These are phyloP conservation scores for Beauveria asiatica DNA, from an alignment of 2,329 filamentous ascomycete species.

Conservation along the genomic window DNA sequence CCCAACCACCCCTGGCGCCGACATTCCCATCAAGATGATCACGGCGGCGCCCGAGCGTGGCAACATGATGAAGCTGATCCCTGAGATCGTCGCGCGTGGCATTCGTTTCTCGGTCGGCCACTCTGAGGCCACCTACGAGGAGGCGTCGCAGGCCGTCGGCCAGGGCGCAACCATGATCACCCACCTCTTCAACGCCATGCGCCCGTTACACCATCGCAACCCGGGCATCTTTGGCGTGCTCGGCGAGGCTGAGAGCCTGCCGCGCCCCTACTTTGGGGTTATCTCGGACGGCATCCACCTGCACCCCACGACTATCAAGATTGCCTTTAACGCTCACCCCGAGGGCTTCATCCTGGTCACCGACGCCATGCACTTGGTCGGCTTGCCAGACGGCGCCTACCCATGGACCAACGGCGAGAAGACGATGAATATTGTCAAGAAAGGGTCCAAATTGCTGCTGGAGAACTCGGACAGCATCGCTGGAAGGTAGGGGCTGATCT, in stretches of 20 bases:
- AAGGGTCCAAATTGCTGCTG: conserved; percentile 62
- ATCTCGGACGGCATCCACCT: conserved; percentile 88
- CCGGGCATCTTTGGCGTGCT: conserved; percentile 84
- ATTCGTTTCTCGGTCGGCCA: conserved; percentile 79
- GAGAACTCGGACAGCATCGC: conserved; percentile 75
- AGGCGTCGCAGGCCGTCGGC: conserved; percentile 62
- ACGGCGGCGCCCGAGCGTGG: conserved; percentile 80
- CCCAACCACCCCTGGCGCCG: conserved; percentile 24
- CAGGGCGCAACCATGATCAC: conserved; percentile 83
- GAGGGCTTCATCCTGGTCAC: conserved; percentile 82
- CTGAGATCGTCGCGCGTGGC: conserved; percentile 51
- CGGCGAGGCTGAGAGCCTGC: conserved; percentile 51
- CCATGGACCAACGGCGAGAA: conserved; percentile 70
- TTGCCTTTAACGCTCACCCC: conserved; percentile 80
- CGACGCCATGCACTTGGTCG: conserved; percentile 83
- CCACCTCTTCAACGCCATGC: conserved; percentile 91
- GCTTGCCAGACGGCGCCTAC: conserved; percentile 75
- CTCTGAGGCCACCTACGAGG: conserved; percentile 78
- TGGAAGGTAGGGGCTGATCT: conserved; percentile 46
- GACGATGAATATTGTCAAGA: conserved; percentile 56
- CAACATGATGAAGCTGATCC: conserved; percentile 60
- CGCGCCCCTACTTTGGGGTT: conserved; percentile 73
- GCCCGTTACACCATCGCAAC: conserved; percentile 81
- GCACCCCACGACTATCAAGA: conserved; percentile 80
- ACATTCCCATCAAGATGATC: conserved; percentile 61